Conservation (phyloP, 371 early-diverging fungal genomes). For the Rhizopus stolonifer region DNA sequence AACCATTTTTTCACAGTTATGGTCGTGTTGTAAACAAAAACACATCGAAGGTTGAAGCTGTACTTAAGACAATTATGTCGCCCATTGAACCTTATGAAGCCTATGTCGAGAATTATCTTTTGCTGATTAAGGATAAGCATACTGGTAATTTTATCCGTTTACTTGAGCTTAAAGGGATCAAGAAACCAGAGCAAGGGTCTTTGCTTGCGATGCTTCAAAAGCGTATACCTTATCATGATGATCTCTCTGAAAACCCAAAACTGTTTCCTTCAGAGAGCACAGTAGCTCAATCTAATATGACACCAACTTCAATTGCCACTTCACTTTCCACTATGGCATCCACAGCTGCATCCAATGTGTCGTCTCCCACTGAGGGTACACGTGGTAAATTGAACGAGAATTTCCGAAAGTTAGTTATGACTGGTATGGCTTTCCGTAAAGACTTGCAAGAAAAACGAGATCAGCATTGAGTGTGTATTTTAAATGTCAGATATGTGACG, state of each 20-base stretch:
- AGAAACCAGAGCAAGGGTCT: constrained; percentile 54
- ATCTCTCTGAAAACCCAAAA: constrained; percentile 38
- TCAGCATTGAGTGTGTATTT: neutral
- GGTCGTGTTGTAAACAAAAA: constrained; percentile 79
- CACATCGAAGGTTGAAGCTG: constrained; percentile 75
- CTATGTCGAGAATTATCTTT: constrained; percentile 83
- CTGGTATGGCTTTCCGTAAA: constrained; percentile 56
- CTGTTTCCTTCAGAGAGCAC: constrained; percentile 26
- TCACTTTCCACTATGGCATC: constrained; percentile 46
- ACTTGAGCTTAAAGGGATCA: constrained; percentile 81
- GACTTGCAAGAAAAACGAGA: constrained; percentile 48
- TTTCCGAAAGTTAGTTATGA: constrained; percentile 51
- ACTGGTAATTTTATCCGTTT: constrained; percentile 69
- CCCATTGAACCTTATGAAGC: constrained; percentile 82
- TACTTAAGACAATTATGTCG: constrained; percentile 88
- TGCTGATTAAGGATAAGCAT: constrained; percentile 76
- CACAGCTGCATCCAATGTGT: constrained; percentile 32
- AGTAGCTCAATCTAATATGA: neutral
- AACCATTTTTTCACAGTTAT: constrained; percentile 48
- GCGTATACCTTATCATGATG: constrained; percentile 23
- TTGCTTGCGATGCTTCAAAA: constrained; percentile 57
- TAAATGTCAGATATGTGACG: neutral
- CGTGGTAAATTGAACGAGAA: constrained; percentile 49
- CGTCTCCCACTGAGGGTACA: constrained; percentile 22
- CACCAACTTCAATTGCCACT: constrained; percentile 39